These are phyloP conservation scores for Fusarium subtropicale DNA, from an alignment of 2,329 filamentous ascomycete species.

Conservation along the genomic window DNA sequence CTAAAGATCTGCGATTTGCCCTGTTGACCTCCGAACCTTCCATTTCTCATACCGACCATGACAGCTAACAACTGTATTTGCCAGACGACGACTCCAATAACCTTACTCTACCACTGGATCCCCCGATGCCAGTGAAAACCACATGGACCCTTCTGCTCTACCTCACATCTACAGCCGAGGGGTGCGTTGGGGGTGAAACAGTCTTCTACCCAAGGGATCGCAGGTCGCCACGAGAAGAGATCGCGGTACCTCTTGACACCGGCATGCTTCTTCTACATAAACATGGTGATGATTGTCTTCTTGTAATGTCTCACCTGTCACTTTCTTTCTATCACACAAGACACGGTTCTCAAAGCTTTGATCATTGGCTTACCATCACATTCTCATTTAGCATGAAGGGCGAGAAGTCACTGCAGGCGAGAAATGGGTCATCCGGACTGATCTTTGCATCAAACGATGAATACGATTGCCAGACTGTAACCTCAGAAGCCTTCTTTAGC, in stretches of 20 bases:
- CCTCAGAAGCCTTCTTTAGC: not conserved
- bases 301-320: constrained; percentile 61
- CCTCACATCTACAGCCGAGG: constrained; percentile 78
- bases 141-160: constrained; percentile 95
- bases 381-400: constrained; percentile 75
- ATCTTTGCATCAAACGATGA: constrained; percentile 75
- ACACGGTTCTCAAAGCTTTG: not conserved
- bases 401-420: constrained; percentile 81
- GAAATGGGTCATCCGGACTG: constrained; percentile 91
- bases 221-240: constrained; percentile 68
- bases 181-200: constrained; percentile 87
- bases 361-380: constrained; percentile 10
- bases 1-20: not conserved
- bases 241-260: constrained; percentile 80
- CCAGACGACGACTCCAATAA: constrained; percentile 89
- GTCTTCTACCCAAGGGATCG: constrained; percentile 85
- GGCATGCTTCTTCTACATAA: constrained; percentile 89
- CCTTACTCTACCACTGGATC: constrained; percentile 64
- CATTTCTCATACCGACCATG: not conserved
- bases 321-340: not conserved
- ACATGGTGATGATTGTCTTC: constrained; percentile 87
- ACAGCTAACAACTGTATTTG: constrained; percentile 15
- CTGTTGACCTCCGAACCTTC: not conserved
- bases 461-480: constrained; percentile 6
- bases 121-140: constrained; percentile 61